A percentile compares a stretch with the other conserved stretches of the same genome.
Evolutionary conservation across 129 eudicot species (phyloP).

Genomic region (Helichrysum umbraculigerum): DNA sequence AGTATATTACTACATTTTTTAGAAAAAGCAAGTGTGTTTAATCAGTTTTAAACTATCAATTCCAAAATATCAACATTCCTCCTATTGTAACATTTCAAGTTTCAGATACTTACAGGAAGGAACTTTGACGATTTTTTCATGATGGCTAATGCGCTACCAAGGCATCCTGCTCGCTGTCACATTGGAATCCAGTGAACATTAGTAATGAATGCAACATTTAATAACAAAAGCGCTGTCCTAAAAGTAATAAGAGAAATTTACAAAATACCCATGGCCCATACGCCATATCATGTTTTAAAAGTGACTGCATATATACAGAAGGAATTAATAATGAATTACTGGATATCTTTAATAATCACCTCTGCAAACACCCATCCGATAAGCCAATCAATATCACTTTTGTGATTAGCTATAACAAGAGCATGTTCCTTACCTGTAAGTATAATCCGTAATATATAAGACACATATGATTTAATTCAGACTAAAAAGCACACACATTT

Average conservation of each 20-base stretch:
- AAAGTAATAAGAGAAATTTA: constrained; percentile 18
- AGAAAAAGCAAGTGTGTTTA: not conserved
- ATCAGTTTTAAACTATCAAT: not conserved
- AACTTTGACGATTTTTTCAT: constrained; percentile 89
- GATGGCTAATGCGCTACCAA: constrained; percentile 88
- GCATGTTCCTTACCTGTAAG: constrained; percentile 94
- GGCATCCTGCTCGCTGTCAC: constrained; percentile 88
- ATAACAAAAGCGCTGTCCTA: not conserved
- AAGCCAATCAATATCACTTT: constrained; percentile 97
- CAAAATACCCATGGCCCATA: not conserved
- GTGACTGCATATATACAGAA: not conserved
- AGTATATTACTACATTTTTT: constrained; percentile 2
- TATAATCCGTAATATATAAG: constrained; percentile 1
- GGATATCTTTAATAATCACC: constrained; percentile 43
- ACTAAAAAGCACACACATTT: not conserved
- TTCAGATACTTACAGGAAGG: constrained; percentile 77
- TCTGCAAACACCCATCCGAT: constrained; percentile 97
- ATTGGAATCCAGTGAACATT: constrained; percentile 29
- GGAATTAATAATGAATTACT: not conserved
- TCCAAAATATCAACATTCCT: not conserved
- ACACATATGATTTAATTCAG: constrained; percentile 5
- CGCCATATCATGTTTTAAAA: not conserved
- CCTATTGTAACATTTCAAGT: constrained; percentile 12
- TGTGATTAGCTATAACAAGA: constrained; percentile 79
- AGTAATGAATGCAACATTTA: constrained; percentile 7